Conservation (phyloP, 768 basidiomycete genomes). For the Trametes punicea region DNA sequence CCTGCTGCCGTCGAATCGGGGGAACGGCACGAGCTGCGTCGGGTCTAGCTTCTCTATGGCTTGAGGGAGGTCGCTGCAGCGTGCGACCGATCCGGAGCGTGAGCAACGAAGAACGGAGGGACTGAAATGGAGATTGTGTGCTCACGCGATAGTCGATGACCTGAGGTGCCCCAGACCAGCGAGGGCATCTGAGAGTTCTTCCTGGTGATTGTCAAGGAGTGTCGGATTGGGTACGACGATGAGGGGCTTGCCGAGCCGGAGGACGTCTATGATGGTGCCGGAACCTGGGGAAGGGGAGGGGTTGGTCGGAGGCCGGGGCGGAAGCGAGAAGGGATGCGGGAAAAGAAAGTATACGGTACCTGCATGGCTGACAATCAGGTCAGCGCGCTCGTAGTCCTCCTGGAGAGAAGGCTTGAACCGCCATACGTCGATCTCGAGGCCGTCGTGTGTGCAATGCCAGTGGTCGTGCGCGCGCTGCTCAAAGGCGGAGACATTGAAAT, state of each 20-base stretch:
- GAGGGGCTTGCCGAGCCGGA: constrained; percentile 70
- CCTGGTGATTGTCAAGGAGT: constrained; percentile 90
- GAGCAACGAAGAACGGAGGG: neutral
- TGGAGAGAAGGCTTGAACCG: constrained; percentile 72
- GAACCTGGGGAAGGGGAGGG: constrained; percentile 54
- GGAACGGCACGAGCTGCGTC: constrained; percentile 52
- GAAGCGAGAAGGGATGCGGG: constrained; percentile 2
- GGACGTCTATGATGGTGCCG: constrained; percentile 88
- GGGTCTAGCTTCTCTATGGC: constrained; percentile 50
- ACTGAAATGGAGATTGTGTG: constrained; percentile 4
- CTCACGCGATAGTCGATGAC: constrained; percentile 59
- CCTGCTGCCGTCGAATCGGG: constrained; percentile 60
- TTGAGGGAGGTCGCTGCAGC: constrained; percentile 48
- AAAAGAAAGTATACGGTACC: constrained; percentile 49
- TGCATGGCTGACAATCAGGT: constrained; percentile 90
- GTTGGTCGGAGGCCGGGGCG: neutral
- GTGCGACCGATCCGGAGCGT: neutral
- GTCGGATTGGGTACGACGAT: constrained; percentile 89
- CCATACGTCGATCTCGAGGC: constrained; percentile 55
- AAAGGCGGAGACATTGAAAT: constrained; percentile 37
- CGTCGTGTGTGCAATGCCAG: constrained; percentile 27
- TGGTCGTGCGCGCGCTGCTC: constrained; percentile 23
- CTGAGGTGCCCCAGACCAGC: constrained; percentile 53
- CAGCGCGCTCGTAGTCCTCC: constrained; percentile 58
- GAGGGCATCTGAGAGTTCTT: constrained; percentile 77